Percentiles rank a stretch among this genome's conserved stretches.
Evolutionary conservation across 805 yeast genomes (phyloP).

Genomic region (Dipodascopsis tothii): DNA sequence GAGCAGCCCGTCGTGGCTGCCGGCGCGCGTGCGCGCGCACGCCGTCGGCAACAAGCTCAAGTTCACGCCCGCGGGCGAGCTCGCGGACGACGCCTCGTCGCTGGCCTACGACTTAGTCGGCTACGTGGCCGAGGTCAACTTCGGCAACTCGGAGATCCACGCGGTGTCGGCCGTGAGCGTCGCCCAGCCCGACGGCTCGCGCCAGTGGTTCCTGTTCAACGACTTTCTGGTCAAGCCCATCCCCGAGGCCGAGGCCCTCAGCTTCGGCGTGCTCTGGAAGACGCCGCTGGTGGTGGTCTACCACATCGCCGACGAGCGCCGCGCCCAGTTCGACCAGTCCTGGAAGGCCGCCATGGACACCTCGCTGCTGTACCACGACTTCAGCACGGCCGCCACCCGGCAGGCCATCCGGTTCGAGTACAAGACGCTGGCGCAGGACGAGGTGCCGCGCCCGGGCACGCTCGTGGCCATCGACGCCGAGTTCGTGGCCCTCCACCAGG

Average conservation of each 20-base stretch:
- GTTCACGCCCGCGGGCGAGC: not conserved
- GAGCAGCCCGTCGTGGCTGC: constrained; percentile 13
- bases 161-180: constrained; percentile 31
- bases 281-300: constrained; percentile 67
- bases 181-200: constrained; percentile 14
- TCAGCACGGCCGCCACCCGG: constrained; percentile 34
- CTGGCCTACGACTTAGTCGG: constrained; percentile 31
- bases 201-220: constrained; percentile 74
- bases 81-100: not conserved
- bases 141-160: constrained; percentile 29
- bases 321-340: constrained; percentile 36
- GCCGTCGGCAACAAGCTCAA: not conserved
- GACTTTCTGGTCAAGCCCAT: constrained; percentile 80
- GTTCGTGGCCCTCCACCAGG: constrained; percentile 76
- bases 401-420: constrained; percentile 55
- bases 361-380: constrained; percentile 59
- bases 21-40: not conserved
- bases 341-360: constrained; percentile 52
- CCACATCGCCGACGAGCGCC: constrained; percentile 36
- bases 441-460: constrained; percentile 68
- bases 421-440: constrained; percentile 54
- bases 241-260: constrained; percentile 68
- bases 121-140: constrained; percentile 31
- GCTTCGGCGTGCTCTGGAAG: constrained; percentile 72
- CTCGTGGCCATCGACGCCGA: constrained; percentile 94